A percentile compares a stretch with the other conserved stretches of the same genome.
phyloP scores from a whole-genome alignment of 1,139 yeast genomes.

The Hemisphaericaspora subhashii region DNA sequence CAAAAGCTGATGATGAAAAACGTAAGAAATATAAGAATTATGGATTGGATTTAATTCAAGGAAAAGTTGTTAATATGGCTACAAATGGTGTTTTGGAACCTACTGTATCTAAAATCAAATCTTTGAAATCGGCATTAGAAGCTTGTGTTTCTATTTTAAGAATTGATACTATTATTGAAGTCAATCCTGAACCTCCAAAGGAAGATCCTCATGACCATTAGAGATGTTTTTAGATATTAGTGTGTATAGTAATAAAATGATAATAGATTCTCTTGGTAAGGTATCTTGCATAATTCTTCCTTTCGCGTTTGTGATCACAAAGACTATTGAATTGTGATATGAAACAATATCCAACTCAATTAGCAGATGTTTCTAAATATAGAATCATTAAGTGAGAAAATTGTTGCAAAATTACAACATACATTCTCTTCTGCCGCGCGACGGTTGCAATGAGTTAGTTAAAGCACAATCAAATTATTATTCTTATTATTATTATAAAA shows the following conservation, averaged over 20 bases:
- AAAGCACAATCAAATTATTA: too few relatives aligned
- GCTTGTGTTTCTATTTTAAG: constrained; percentile 97
- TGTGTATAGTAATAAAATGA: constrained; percentile 1
- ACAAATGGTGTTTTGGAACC: constrained; percentile 92
- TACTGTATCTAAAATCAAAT: constrained; percentile 86
- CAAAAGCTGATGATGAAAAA: constrained; percentile 77
- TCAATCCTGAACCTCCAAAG: constrained; percentile 91
- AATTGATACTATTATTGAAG: constrained; percentile 97
- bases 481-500: not conserved
- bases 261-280: not conserved
- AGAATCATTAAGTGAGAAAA: too few relatives aligned
- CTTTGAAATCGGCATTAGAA: constrained; percentile 92
- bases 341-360: too few relatives aligned
- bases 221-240: constrained; percentile 1
- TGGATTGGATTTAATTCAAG: constrained; percentile 89
- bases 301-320: too few relatives aligned
- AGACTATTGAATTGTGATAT: too few relatives aligned
- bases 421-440: too few relatives aligned
- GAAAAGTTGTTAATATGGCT: constrained; percentile 86
- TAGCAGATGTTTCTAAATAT: too few relatives aligned
- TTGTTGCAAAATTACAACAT: too few relatives aligned
- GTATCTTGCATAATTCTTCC: not conserved
- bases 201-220: constrained; percentile 83
- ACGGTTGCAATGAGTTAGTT: too few relatives aligned
- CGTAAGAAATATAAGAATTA: constrained; percentile 84